phyloP scores from a whole-genome alignment of 192 early-diverging fungal species.

The Gamsiella multidivaricata region DNA sequence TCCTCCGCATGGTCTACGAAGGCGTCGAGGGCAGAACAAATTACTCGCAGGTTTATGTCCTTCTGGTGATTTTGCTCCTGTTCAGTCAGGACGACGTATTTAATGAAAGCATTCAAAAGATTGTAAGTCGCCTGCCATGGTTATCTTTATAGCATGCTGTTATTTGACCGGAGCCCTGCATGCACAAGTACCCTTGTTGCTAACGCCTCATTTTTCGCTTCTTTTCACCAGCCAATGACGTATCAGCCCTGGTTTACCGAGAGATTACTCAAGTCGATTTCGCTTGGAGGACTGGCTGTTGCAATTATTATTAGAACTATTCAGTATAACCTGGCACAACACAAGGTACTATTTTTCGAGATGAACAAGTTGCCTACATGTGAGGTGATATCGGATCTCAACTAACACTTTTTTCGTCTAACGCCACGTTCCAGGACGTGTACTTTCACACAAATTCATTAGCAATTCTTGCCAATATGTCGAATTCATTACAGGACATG shows the following conservation, averaged over 20 bases:
- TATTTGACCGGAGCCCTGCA: too few relatives aligned
- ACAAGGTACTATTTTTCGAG: conserved; percentile 59
- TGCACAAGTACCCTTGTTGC: too few relatives aligned
- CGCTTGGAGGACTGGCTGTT: conserved; percentile 73
- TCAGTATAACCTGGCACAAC: conserved; percentile 74
- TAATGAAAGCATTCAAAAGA: conserved; percentile 78
- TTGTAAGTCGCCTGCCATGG: conserved; percentile 69
- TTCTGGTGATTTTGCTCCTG: conserved; percentile 72
- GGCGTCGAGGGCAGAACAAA: conserved; percentile 67
- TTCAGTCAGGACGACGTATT: conserved; percentile 79
- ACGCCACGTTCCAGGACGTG: conserved; percentile 60
- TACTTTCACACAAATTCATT: conserved; percentile 75
- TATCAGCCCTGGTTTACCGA: conserved; percentile 80
- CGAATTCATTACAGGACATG: conserved; percentile 66
- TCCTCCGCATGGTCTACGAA: conserved; percentile 76
- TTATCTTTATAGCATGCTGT: not conserved
- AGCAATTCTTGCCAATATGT: conserved; percentile 76
- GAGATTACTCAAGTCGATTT: conserved; percentile 69
- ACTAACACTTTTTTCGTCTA: not conserved
- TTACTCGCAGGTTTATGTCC: conserved; percentile 75
- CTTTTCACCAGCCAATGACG: conserved; percentile 59
- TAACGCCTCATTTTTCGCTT: conserved; percentile 1
- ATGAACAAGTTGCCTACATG: not conserved
- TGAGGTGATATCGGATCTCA: not conserved
- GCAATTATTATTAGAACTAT: conserved; percentile 74